Percentiles rank a stretch among this genome's conserved stretches.
Evolutionary conservation across 306 rosid genomes (phyloP).

Genomic region (Oxytropis ochrocephala): DNA sequence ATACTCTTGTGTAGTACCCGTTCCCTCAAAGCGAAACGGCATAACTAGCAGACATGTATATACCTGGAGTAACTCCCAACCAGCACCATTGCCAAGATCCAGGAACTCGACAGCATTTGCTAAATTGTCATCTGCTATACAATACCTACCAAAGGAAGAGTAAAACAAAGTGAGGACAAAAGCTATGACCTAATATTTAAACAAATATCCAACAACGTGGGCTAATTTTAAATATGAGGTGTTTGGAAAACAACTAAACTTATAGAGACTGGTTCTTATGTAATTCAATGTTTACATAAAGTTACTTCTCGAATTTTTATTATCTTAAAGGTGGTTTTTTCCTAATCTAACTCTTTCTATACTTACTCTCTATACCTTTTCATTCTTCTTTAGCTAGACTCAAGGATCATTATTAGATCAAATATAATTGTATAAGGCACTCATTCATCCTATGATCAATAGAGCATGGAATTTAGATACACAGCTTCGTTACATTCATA

Average conservation of each 20-base stretch:
- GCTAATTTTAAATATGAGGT: background rate
- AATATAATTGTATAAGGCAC: background rate
- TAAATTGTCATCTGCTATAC: slow-evolving; percentile 71
- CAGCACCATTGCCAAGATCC: slow-evolving; percentile 80
- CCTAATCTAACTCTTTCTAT: background rate
- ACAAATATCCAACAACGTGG: background rate
- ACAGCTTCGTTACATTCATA: background rate
- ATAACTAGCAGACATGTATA: background rate
- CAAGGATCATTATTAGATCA: background rate
- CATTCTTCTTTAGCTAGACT: background rate
- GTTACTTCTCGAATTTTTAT: too few species aligned
- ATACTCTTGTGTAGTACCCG: background rate
- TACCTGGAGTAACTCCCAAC: slow-evolving; percentile 98
- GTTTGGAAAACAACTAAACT: background rate
- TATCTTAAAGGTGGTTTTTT: background rate
- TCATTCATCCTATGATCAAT: background rate
- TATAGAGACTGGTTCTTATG: background rate
- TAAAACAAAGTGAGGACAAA: slow-evolving; percentile 3
- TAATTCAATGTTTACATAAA: background rate
- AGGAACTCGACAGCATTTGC: slow-evolving; percentile 62
- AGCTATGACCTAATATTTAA: background rate
- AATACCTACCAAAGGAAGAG: slow-evolving; percentile 47
- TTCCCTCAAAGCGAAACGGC: background rate
- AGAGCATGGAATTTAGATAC: background rate
- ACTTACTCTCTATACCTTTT: background rate